These are phyloP conservation scores for Carpinus fangiana DNA, from an alignment of 306 rosid species.

Conservation along the genomic window DNA sequence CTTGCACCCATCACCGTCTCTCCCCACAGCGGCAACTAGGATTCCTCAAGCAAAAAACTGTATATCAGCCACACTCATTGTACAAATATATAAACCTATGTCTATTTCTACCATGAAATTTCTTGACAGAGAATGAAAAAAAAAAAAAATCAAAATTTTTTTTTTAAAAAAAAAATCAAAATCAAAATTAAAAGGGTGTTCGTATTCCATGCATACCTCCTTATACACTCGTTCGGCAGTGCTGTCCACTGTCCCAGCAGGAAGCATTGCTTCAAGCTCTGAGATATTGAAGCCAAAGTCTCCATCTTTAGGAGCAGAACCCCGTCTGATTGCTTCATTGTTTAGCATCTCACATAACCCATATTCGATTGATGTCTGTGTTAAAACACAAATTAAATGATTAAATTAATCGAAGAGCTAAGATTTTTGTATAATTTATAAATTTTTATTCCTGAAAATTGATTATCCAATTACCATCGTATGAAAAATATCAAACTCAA, in stretches of 20 bases:
- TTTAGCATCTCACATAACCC: constrained; percentile 89
- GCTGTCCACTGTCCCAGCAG: constrained; percentile 67
- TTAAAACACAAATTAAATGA: too few species aligned
- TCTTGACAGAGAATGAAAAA: not conserved
- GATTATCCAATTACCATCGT: too few species aligned
- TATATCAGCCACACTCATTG: constrained; percentile 10
- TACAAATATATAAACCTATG: constrained; percentile 2
- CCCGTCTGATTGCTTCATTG: constrained; percentile 52
- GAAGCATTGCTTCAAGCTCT: constrained; percentile 72
- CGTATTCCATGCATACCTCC: constrained; percentile 44
- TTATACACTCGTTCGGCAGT: constrained; percentile 55
- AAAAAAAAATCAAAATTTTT: too few species aligned
- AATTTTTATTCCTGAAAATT: too few species aligned
- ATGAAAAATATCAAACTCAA: too few species aligned
- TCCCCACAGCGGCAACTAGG: constrained; percentile 73
- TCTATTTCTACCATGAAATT: not conserved
- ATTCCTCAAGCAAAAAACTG: constrained; percentile 24
- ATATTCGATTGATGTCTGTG: constrained; percentile 73
- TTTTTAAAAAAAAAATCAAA: too few species aligned
- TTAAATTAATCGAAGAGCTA: too few species aligned
- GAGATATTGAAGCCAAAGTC: constrained; percentile 69
- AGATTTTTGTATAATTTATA: too few species aligned
- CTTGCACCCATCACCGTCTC: constrained; percentile 47
- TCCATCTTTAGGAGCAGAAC: constrained; percentile 62
- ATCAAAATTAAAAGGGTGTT: not conserved